phyloP scores from a whole-genome alignment of 345 rosid species.

The Citrus cavaleriei region DNA sequence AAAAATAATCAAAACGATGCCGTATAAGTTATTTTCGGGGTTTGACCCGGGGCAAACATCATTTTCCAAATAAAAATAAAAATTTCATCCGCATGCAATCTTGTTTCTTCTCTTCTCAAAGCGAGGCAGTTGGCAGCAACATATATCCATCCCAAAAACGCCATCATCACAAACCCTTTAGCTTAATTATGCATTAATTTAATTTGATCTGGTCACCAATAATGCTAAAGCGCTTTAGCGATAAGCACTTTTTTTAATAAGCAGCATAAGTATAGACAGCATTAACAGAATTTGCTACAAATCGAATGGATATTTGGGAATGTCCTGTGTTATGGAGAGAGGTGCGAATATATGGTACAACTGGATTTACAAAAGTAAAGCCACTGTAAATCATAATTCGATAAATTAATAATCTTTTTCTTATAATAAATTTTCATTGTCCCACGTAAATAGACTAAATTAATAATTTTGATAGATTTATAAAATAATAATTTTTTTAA shows the following conservation, averaged over 20 bases:
- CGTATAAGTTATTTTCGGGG: too few relatives aligned
- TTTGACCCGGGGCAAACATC: too few relatives aligned
- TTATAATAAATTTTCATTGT: too few relatives aligned
- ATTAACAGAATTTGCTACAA: background rate
- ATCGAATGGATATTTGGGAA: background rate
- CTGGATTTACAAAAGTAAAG: background rate
- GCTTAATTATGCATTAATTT: background rate
- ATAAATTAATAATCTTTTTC: too few relatives aligned
- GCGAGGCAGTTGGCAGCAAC: background rate
- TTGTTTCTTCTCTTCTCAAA: background rate
- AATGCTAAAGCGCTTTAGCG: background rate
- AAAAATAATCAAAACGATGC: too few relatives aligned
- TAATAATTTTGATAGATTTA: too few relatives aligned
- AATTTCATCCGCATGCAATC: too few relatives aligned
- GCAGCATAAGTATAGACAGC: background rate
- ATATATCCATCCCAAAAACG: background rate
- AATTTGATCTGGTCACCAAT: background rate
- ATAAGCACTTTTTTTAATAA: background rate
- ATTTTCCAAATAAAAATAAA: too few relatives aligned
- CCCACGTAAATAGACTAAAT: rapidly evolving
- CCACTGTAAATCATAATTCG: too few relatives aligned
- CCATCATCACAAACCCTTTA: background rate
- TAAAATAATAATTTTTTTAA: too few relatives aligned
- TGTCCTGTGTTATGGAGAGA: rapidly evolving
- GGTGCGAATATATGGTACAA: background rate